These are phyloP conservation scores for Salix purpurea DNA, from an alignment of 345 rosid species.

Conservation along the genomic window DNA sequence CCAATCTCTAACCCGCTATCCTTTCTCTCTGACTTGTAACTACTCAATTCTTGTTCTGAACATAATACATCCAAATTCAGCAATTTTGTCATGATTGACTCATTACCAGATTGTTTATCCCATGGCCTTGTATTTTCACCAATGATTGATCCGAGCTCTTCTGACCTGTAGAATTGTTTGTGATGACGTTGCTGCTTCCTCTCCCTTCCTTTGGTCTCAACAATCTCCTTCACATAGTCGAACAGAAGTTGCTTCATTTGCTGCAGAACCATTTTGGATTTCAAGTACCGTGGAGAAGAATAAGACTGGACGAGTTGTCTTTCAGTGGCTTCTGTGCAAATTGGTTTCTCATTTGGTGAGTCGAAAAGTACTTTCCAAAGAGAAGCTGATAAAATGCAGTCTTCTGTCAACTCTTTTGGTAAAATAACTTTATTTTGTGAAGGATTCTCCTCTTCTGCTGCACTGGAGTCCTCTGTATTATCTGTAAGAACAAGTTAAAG, in stretches of 20 bases:
- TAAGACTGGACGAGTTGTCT: constrained; percentile 16
- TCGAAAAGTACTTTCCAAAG: constrained; percentile 30
- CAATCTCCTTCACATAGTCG: constrained; percentile 43
- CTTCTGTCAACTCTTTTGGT: constrained; percentile 29
- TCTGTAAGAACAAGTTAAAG: not conserved
- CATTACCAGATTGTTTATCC: constrained; percentile 25
- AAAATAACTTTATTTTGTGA: constrained; percentile 2
- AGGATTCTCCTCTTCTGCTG: constrained; percentile 9
- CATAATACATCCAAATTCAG: constrained; percentile 23
- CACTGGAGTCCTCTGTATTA: constrained; percentile 2
- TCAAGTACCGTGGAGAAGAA: constrained; percentile 5
- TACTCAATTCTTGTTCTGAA: constrained; percentile 36
- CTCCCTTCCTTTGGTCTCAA: constrained; percentile 26
- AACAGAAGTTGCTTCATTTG: constrained; percentile 46
- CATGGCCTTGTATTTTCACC: constrained; percentile 28
- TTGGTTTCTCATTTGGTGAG: constrained; percentile 16
- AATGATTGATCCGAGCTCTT: constrained; percentile 29
- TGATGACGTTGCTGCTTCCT: constrained; percentile 5
- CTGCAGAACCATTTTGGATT: constrained; percentile 32
- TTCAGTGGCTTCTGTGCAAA: constrained; percentile 7
- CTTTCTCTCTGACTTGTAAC: constrained; percentile 14
- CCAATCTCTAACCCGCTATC: constrained; percentile 28
- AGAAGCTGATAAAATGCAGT: constrained; percentile 34
- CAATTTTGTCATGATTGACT: constrained; percentile 16
- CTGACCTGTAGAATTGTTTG: constrained; percentile 14